Evolutionary conservation across 352 stramenopile genomes (phyloP).

Genomic region (Blastocystis sp.): DNA sequence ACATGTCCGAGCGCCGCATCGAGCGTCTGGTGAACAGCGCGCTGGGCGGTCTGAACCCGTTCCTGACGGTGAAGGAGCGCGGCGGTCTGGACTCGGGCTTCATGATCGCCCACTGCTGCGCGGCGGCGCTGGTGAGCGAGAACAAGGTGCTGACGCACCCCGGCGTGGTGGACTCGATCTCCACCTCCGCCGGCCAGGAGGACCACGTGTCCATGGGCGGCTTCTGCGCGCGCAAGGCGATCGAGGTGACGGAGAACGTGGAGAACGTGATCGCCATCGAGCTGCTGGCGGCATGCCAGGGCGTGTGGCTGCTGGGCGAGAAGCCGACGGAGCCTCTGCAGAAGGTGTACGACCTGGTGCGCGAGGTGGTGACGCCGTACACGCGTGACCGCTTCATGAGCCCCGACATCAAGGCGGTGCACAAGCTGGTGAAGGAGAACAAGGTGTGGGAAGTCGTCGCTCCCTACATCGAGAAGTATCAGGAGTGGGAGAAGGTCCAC

Average conservation of each 20-base stretch:
- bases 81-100: conserved; percentile 84
- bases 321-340: conserved; percentile 81
- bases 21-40: conserved; percentile 83
- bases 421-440: conserved; percentile 79
- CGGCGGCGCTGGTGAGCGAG: conserved; percentile 81
- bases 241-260: conserved; percentile 82
- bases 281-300: conserved; percentile 81
- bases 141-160: conserved; percentile 85
- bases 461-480: conserved; percentile 71
- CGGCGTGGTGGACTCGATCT: conserved; percentile 83
- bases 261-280: conserved; percentile 84
- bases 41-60: conserved; percentile 81
- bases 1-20: conserved; percentile 82
- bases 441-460: conserved; percentile 76
- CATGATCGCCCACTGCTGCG: conserved; percentile 85
- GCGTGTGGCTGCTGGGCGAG: conserved; percentile 81
- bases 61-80: conserved; percentile 78
- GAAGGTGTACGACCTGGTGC: conserved; percentile 79
- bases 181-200: conserved; percentile 82
- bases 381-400: conserved; percentile 83
- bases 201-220: conserved; percentile 85
- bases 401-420: conserved; percentile 81
- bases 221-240: conserved; percentile 80
- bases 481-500: conserved; percentile 64
- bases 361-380: conserved; percentile 71